These are phyloP conservation scores for Naganishia albida DNA, from an alignment of 1,284 basidiomycete genomes.

Conservation along the genomic window DNA sequence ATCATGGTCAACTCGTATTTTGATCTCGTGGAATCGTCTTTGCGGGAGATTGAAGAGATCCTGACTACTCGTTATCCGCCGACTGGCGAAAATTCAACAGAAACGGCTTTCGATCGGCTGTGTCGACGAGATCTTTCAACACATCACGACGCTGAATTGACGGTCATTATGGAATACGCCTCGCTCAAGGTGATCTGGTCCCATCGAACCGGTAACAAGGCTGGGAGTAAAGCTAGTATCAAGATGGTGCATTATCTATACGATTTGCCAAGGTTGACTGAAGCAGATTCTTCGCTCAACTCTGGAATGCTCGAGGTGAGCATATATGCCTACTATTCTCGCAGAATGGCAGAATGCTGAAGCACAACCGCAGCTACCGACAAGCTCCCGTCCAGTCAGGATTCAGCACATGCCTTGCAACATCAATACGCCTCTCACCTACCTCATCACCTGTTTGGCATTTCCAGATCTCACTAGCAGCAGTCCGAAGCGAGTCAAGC, in stretches of 20 bases:
- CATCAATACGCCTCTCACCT: constrained; percentile 15
- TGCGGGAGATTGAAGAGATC: constrained; percentile 23
- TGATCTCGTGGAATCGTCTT: constrained; percentile 16
- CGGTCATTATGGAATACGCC: constrained; percentile 25
- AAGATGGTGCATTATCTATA: constrained; percentile 24
- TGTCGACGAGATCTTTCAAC: constrained; percentile 6
- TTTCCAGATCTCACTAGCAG: constrained; percentile 22
- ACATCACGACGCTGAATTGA: constrained; percentile 19
- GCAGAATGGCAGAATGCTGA: no score
- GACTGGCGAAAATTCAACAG: not conserved
- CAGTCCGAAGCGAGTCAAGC: constrained; percentile 25
- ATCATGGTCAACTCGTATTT: constrained; percentile 33
- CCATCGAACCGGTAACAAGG: constrained; percentile 10
- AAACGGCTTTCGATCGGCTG: not conserved
- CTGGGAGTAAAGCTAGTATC: constrained; percentile 23
- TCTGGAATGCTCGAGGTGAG: constrained; percentile 11
- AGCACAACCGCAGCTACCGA: constrained; percentile 11
- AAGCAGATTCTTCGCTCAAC: constrained; percentile 4
- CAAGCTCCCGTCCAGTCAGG: not conserved
- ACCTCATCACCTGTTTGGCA: constrained; percentile 21
- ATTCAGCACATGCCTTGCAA: constrained; percentile 20
- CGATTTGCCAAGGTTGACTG: constrained; percentile 4
- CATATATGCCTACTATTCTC: no score
- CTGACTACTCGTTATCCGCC: constrained; percentile 18
- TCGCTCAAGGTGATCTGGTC: constrained; percentile 22